These are phyloP conservation scores for Geoglossum glabrum DNA, from an alignment of 495 filamentous ascomycete species.

Conservation along the genomic window DNA sequence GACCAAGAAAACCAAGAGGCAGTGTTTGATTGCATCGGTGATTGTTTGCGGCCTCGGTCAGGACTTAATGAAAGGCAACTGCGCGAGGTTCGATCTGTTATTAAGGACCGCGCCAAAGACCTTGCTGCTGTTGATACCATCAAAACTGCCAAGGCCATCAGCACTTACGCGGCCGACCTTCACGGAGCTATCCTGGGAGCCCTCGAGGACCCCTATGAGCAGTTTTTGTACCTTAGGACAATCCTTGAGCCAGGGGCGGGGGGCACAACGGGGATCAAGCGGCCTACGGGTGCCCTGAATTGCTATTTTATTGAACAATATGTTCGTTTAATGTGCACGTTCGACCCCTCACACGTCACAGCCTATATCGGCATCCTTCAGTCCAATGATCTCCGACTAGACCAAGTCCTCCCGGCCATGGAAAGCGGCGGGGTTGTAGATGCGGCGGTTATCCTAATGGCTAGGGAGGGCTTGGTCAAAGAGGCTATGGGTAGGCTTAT, in stretches of 20 bases:
- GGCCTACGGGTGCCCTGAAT: conserved; percentile 19
- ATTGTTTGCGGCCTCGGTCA: conserved; percentile 57
- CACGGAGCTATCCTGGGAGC: conserved; percentile 48
- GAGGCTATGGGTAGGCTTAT: conserved; percentile 72
- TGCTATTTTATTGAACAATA: conserved; percentile 57
- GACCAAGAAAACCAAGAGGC: conserved; percentile 52
- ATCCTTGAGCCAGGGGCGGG: conserved; percentile 50
- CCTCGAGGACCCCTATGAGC: conserved; percentile 38
- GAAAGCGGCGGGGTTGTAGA: conserved; percentile 80
- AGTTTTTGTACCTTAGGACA: conserved; percentile 60
- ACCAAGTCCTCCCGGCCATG: conserved; percentile 65
- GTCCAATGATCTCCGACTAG: conserved; percentile 60
- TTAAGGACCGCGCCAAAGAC: conserved; percentile 44
- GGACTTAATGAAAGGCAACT: conserved; percentile 52
- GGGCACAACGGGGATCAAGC: conserved; percentile 18
- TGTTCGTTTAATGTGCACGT: conserved; percentile 73
- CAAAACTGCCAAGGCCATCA: conserved; percentile 48
- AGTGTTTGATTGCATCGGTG: conserved; percentile 62
- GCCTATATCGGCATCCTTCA: conserved; percentile 64
- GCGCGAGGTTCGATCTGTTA: conserved; percentile 50
- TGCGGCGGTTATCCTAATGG: conserved; percentile 79
- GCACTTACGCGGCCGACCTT: conserved; percentile 43
- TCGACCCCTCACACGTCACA: conserved; percentile 62
- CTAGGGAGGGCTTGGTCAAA: conserved; percentile 67
- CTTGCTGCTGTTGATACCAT: conserved; percentile 49